phyloP scores from a whole-genome alignment of 2,329 filamentous ascomycete species.

The Pseudocercospora vitis region DNA sequence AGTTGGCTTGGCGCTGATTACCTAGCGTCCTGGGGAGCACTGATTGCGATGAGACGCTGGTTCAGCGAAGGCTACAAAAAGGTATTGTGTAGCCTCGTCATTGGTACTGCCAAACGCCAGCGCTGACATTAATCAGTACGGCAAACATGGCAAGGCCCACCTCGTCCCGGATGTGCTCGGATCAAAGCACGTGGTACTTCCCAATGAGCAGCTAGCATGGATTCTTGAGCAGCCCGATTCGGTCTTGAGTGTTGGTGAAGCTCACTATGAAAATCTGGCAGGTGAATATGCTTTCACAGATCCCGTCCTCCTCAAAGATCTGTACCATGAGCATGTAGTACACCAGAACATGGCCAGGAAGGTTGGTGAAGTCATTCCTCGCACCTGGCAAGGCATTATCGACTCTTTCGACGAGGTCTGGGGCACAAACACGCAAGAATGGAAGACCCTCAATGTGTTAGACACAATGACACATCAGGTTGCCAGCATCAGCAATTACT shows the following conservation, averaged over 20 bases:
- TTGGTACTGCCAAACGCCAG: too few species aligned
- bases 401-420: constrained; percentile 38
- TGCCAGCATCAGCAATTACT: constrained; percentile 45
- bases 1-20: constrained; percentile 16
- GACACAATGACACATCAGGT: constrained; percentile 41
- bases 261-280: constrained; percentile 43
- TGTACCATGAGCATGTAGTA: constrained; percentile 46
- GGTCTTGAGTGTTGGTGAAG: constrained; percentile 40
- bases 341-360: constrained; percentile 44
- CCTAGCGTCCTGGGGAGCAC: constrained; percentile 20
- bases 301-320: constrained; percentile 38
- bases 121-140: constrained; percentile 10
- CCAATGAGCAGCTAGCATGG: constrained; percentile 36
- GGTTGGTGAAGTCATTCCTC: constrained; percentile 41
- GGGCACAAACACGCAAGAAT: constrained; percentile 42
- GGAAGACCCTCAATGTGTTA: constrained; percentile 40
- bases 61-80: constrained; percentile 25
- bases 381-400: constrained; percentile 42
- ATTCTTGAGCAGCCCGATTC: constrained; percentile 46
- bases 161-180: constrained; percentile 28
- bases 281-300: constrained; percentile 44
- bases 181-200: constrained; percentile 25
- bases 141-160: constrained; percentile 26
- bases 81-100: too few species aligned
- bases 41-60: constrained; percentile 17